Percentiles rank a stretch among this genome's conserved stretches.
phyloP scores from a whole-genome alignment of 305 asterid genomes.

The Plantago rigida region DNA sequence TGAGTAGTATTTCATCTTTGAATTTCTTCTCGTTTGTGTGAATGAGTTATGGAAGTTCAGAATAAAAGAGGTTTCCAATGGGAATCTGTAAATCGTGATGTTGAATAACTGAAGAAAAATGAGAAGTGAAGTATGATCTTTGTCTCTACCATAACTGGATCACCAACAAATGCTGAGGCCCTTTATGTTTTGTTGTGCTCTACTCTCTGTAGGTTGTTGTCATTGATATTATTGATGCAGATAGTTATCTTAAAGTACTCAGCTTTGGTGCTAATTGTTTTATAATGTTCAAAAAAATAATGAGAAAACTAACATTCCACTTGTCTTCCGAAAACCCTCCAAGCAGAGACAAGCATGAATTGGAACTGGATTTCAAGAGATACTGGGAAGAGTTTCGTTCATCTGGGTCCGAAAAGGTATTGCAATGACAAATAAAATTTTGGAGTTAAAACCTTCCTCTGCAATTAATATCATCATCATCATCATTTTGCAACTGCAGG shows the following conservation, averaged over 20 bases:
- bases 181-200: too few species aligned
- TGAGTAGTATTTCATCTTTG: too few species aligned
- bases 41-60: too few species aligned
- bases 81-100: too few species aligned
- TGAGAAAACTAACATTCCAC: slow-evolving; percentile 3
- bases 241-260: slow-evolving; percentile 3
- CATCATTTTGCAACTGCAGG: slow-evolving; percentile 54
- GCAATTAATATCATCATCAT: slow-evolving; percentile 11
- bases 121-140: too few species aligned
- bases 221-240: not conserved
- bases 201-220: not conserved
- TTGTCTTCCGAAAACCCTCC: slow-evolving; percentile 20
- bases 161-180: too few species aligned
- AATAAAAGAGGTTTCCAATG: too few species aligned
- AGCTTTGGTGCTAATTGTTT: slow-evolving; percentile 16
- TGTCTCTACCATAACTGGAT: not conserved
- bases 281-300: slow-evolving; percentile 24
- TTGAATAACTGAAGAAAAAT: too few species aligned
- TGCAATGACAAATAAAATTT: slow-evolving; percentile 1
- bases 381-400: slow-evolving; percentile 87
- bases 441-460: slow-evolving; percentile 7
- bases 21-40: too few species aligned
- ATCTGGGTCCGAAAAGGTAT: slow-evolving; percentile 74
- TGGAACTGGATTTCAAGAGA: slow-evolving; percentile 82
- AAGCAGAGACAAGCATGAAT: slow-evolving; percentile 60